Percentiles rank a stretch among this genome's conserved stretches.
These are phyloP conservation scores for Wolfiporia cocos DNA, from an alignment of 1,284 basidiomycete genomes.

Conservation along the genomic window DNA sequence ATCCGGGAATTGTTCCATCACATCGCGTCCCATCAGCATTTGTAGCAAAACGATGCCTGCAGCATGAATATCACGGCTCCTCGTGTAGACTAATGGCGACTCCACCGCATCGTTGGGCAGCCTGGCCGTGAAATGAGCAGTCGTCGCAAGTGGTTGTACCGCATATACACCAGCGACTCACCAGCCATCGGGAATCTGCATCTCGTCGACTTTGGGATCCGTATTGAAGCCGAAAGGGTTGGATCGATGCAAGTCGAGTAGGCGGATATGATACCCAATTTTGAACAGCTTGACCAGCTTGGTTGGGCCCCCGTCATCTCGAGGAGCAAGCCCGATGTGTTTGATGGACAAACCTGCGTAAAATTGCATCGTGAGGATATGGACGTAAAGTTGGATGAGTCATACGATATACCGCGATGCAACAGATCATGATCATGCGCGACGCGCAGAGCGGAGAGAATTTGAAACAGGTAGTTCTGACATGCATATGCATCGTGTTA, in stretches of 20 bases:
- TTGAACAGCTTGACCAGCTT: constrained; percentile 64
- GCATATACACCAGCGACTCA: constrained; percentile 20
- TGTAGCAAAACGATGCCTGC: constrained; percentile 69
- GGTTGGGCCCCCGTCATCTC: constrained; percentile 39
- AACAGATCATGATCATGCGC: constrained; percentile 58
- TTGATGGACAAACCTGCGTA: constrained; percentile 46
- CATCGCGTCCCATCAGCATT: constrained; percentile 69
- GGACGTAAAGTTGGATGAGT: no score
- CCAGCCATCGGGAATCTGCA: constrained; percentile 55
- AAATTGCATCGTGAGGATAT: no score
- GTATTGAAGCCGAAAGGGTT: constrained; percentile 54
- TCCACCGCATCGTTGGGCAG: constrained; percentile 64
- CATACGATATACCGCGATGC: constrained; percentile 46
- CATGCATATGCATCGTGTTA: no score
- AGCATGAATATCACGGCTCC: constrained; percentile 67
- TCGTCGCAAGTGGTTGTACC: no score
- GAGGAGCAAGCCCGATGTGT: constrained; percentile 52
- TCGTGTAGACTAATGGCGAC: constrained; percentile 63
- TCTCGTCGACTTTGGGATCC: constrained; percentile 33
- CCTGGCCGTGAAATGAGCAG: constrained; percentile 36
- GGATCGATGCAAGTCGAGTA: constrained; percentile 69
- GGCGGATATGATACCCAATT: constrained; percentile 53
- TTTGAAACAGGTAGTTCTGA: constrained; percentile 67
- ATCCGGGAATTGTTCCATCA: constrained; percentile 40
- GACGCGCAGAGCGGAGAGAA: constrained; percentile 57